Evolutionary conservation across 2,329 filamentous ascomycete species (phyloP).

Genomic region (Monilinia fructigena): DNA sequence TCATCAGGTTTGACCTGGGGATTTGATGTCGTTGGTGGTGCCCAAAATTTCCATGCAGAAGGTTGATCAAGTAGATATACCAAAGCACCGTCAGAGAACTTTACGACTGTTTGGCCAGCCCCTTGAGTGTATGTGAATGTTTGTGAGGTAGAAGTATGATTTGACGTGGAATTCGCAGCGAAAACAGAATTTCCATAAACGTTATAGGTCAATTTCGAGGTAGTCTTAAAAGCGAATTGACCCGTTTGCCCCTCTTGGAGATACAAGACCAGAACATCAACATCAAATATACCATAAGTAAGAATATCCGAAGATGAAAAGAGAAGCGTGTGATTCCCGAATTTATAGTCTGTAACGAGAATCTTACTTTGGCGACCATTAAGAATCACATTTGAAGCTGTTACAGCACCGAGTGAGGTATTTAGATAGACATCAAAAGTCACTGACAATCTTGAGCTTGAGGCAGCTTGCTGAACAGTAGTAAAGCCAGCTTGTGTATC

Average conservation of each 20-base stretch:
- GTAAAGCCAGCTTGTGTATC: slow-evolving; percentile 50
- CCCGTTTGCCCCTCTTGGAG: slow-evolving; percentile 49
- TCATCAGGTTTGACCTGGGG: slow-evolving; percentile 48
- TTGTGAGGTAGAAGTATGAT: slow-evolving; percentile 34
- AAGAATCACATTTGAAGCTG: slow-evolving; percentile 49
- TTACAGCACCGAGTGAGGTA: slow-evolving; percentile 47
- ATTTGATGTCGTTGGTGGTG: slow-evolving; percentile 47
- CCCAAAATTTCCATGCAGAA: slow-evolving; percentile 57
- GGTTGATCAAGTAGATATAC: slow-evolving; percentile 53
- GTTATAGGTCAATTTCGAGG: slow-evolving; percentile 42
- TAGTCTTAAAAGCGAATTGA: slow-evolving; percentile 49
- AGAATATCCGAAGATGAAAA: slow-evolving; percentile 53
- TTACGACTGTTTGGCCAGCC: slow-evolving; percentile 47
- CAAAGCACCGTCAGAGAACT: slow-evolving; percentile 49
- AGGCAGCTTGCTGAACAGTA: slow-evolving; percentile 48
- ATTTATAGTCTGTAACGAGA: slow-evolving; percentile 52
- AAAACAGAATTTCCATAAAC: slow-evolving; percentile 45
- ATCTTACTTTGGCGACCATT: slow-evolving; percentile 55
- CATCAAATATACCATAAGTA: slow-evolving; percentile 48
- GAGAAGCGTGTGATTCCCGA: slow-evolving; percentile 49
- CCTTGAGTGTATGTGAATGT: slow-evolving; percentile 50
- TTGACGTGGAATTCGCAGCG: slow-evolving; percentile 36
- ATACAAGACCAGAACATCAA: slow-evolving; percentile 50
- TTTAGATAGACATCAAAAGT: slow-evolving; percentile 49
- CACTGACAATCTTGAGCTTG: slow-evolving; percentile 46